Percentiles rank a stretch among this genome's conserved stretches.
Conservation (phyloP, 805 yeast species). For the Saturnispora ahearnii region DNA sequence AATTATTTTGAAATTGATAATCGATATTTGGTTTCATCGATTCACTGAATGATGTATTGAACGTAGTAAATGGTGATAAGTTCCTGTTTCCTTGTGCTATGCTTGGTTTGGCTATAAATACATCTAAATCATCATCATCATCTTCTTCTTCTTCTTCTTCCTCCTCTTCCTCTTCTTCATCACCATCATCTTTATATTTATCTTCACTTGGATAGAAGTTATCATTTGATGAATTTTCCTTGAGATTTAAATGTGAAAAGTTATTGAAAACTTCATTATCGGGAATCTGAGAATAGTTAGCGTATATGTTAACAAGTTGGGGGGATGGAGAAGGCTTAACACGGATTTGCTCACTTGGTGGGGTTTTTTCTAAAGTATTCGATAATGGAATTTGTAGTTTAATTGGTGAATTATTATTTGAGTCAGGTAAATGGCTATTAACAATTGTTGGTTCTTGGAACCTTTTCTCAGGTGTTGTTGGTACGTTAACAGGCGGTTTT, state of each 20-base stretch:
- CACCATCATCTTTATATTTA: constrained; percentile 15
- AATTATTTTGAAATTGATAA: neutral
- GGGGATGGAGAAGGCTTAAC: constrained; percentile 18
- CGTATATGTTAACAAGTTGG: constrained; percentile 25
- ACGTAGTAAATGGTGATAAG: constrained; percentile 30
- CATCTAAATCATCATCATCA: constrained; percentile 8
- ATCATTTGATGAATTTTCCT: neutral
- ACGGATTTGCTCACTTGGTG: neutral
- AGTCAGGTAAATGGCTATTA: neutral
- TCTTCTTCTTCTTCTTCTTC: constrained; percentile 3
- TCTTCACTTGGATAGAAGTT: constrained; percentile 19
- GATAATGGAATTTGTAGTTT: neutral
- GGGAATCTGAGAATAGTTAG: constrained; percentile 28
- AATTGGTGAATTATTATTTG: neutral
- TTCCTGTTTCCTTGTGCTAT: constrained; percentile 13
- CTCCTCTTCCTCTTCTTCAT: constrained; percentile 2
- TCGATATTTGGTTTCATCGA: constrained; percentile 17
- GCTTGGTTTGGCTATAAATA: constrained; percentile 6
- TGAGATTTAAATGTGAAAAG: constrained; percentile 6
- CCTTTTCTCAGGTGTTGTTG: neutral
- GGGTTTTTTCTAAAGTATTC: neutral
- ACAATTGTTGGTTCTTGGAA: neutral
- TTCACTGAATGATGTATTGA: constrained; percentile 24
- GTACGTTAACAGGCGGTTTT: neutral
- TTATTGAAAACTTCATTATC: constrained; percentile 9